Base-by-base conservation (phyloP, 2,329 filamentous ascomycete genomes). In the Pyricularia grisea region DNA sequence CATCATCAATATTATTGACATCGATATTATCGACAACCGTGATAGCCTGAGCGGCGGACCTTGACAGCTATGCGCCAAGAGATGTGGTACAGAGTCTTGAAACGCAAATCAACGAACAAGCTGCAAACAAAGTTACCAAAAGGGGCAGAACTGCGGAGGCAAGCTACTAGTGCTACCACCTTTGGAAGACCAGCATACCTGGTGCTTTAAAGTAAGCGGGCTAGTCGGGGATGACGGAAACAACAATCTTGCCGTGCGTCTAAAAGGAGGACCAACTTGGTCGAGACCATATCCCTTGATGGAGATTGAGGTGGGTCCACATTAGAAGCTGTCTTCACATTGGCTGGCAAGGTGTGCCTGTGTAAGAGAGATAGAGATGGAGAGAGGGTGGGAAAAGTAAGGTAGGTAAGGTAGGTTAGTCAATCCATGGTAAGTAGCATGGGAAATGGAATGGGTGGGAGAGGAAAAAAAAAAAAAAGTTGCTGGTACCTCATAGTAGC, bases 31-130 rank as follows among this genome's bases (percentile, higher is more conserved):
- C 25, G 12, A 61, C 25, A 27, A 27, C 20, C 11, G 25, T 23
- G 58, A 27, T 61, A 27, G 58, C n/a, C 23, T 12, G 25, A 61
- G 25, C 58, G 25, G 58, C 58, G 12, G 58, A 14, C 58, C 58
- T 61, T 61, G 58, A 61, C n/a, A 61, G 58, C 58, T 23, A 61
- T 61, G 58, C 58, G 58, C 58, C 58, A 61, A 61, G 58, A 61
- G 58, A 61, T 25, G 12, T 65, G 23, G 28, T n/a, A 65, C 63
- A 30, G 63, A 31, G 63, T 65, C 63, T 65, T 65, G 63, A 65
- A 65, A 65, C 63, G 63, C 63, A 27, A 65, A 23, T 65, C n/a
- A 61, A 61, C 23, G 25, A 27, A 61, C 58, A 61, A 27, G 58
- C 58, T 23, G 58, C 58, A 61, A 61, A 61, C 58, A 61, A 61